Percentiles rank a stretch among this genome's conserved stretches.
These are phyloP conservation scores for Cytospora piceae DNA, from an alignment of 2,329 filamentous ascomycete species.

Conservation along the genomic window DNA sequence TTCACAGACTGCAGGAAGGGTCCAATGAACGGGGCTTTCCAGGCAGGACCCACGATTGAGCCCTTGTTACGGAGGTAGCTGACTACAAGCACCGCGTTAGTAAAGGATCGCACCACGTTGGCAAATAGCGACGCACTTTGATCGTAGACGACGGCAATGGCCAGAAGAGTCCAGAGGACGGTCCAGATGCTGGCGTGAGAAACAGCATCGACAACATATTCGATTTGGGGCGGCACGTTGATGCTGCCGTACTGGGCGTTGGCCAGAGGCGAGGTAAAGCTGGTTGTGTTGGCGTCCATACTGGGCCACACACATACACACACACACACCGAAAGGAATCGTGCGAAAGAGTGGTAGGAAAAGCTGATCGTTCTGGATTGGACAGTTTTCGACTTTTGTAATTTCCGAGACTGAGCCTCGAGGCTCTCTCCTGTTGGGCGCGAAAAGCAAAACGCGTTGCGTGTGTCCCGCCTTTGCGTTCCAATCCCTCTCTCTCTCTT, in stretches of 20 bases:
- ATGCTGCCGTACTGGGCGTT: constrained; percentile 57
- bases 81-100: constrained; percentile 51
- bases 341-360: too few relatives aligned
- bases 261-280: constrained; percentile 70
- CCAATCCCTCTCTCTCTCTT: neutral
- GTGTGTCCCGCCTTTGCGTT: neutral
- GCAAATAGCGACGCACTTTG: constrained; percentile 70
- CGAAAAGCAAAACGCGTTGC: neutral
- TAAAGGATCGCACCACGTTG: neutral
- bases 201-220: constrained; percentile 58
- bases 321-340: constrained; percentile 19
- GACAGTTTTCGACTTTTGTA: constrained; percentile 6
- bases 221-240: constrained; percentile 58
- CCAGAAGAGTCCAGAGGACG: constrained; percentile 70
- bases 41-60: constrained; percentile 72
- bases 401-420: neutral
- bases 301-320: constrained; percentile 20
- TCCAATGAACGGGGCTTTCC: constrained; percentile 88
- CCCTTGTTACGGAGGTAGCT: constrained; percentile 77
- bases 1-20: constrained; percentile 91
- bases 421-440: neutral
- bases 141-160: constrained; percentile 79
- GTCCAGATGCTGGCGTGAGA: constrained; percentile 63
- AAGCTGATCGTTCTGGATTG: too few relatives aligned
- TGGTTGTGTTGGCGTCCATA: constrained; percentile 65